Base-by-base conservation (phyloP, 306 rosid species). In the Alnus rubra region DNA sequence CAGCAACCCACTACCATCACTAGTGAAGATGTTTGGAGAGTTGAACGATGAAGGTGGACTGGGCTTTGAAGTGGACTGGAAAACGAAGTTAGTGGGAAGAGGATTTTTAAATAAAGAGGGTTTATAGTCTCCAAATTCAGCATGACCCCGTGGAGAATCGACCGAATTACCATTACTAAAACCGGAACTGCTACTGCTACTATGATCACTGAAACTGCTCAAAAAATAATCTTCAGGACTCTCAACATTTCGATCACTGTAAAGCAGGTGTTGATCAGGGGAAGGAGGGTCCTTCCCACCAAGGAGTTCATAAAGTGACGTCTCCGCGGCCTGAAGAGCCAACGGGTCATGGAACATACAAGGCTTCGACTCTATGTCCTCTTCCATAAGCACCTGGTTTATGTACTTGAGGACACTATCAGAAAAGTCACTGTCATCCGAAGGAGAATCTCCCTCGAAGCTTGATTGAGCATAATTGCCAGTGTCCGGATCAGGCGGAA, bases 331-430 rank as follows among this genome's bases (percentile, higher is more conserved):
- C 75, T 82, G 88, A 62, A 88, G 90, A 47, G 88, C 85, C 69
- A 82, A 63, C 74, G 90, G 84, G 75, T 88, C 89, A 59, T 80
- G 83, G 44, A 87, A 86, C 86, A 88, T 83, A 4, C 68, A 78
- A 0, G 91, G 91, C 19, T 78, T 87, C n/a, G 80, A 71, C 39
- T 90, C 92, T 18, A 88, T 80, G 52, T 88, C 87, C 69, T 90
- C 97, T 54, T 92, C 89, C 90, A 88, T 84, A 1, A 92, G 90
- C 78, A 89, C 79, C 76, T 92, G 88, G 79, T 72, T 82, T 73
- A 92, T 82, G 82, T 84, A 88, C 74, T 75, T 63, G 31, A 92
- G 87, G 37, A 76, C 72, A 12, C 77, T 15, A 14, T 80, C 81
- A 59, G 89, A 84, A 69, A 78, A 82, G 8, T 92, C 88, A 71